phyloP scores from a whole-genome alignment of 2,329 filamentous ascomycete genomes.

The Fusarium paranaense region DNA sequence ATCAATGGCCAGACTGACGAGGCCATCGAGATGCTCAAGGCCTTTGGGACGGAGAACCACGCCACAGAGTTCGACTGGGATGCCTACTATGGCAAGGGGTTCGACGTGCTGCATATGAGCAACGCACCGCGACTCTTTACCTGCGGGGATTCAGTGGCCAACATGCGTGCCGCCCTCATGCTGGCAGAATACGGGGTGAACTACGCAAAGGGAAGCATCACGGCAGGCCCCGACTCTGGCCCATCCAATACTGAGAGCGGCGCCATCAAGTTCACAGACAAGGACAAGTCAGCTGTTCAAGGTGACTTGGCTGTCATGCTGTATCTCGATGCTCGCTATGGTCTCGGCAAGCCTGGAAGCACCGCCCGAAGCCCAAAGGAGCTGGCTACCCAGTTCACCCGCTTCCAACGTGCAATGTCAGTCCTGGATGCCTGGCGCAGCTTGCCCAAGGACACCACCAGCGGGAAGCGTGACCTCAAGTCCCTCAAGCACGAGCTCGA shows the following conservation, averaged over 20 bases:
- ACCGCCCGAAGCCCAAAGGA: conserved; percentile 40
- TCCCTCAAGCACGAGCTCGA: conserved; percentile 49
- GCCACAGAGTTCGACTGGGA: conserved; percentile 79
- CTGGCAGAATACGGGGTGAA: conserved; percentile 60
- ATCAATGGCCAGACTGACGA: conserved; percentile 76
- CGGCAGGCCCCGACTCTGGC: conserved; percentile 28
- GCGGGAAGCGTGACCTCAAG: conserved; percentile 27
- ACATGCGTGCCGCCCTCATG: conserved; percentile 63
- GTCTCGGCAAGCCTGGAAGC: conserved; percentile 44
- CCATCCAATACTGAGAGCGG: conserved; percentile 4
- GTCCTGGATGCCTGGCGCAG: conserved; percentile 53
- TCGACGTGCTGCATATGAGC: conserved; percentile 81
- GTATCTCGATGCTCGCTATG: conserved; percentile 69
- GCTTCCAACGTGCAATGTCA: conserved; percentile 55
- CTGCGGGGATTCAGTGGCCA: conserved; percentile 59
- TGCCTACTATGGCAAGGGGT: conserved; percentile 79
- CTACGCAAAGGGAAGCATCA: conserved; percentile 60
- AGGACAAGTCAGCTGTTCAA: conserved; percentile 62
- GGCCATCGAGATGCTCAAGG: conserved; percentile 76
- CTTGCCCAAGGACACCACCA: conserved; percentile 7
- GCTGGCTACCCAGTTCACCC: conserved; percentile 52
- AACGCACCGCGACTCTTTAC: conserved; percentile 63
- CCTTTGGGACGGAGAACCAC: conserved; percentile 89
- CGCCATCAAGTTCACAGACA: conserved; percentile 65
- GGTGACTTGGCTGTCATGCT: conserved; percentile 67